Base-by-base conservation (phyloP, 129 eudicot genomes). In the Oenanthe sinensis region DNA sequence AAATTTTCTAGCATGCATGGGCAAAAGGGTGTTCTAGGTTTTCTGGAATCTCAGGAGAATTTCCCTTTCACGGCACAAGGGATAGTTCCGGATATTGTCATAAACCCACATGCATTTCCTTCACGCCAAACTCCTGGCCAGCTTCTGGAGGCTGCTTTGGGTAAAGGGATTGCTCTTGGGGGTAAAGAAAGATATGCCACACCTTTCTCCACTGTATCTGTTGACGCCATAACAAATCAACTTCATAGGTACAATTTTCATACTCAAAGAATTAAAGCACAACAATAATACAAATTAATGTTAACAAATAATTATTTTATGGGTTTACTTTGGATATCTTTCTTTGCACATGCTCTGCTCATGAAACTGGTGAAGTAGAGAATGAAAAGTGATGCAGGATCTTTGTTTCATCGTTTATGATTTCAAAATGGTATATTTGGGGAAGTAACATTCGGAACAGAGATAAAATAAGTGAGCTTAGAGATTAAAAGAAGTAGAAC, bases 1-100 rank as follows among this genome's bases (percentile, higher is more conserved):
- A 94, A 94, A 78, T 94, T 94, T 44, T 91, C 98, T 5, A 91
- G 97, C 82, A 91, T 94, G 98, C 98, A 94, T 45, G 98, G 98
- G 58, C 98, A 94, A 69, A 94, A 94, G 86, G 97, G 98, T 48
- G 98, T 91, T 79, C 83, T 91, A 54, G 97, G 97, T 60, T 90
- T 77, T 83, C 79, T 91, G 78, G 98, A 94, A 78, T 91, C 96
- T 60, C 96, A 91, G 67, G 96, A 91, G 74, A 91, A 94, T 72
- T 91, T 91, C 82, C 97, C 97, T 76, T 94, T 89, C 81, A 91
- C 97, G 2, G 79, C 63, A 22, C 84, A 91, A 84, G 98, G 97
- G 75, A 89, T 94, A 77, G 98, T 91, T 74, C 97, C 96, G 0
- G 96, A 91, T 78, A 88, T 94, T 71, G 98, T 94, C 9, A 88